Evolutionary conservation across 129 eudicot genomes (phyloP).

Genomic region (Saussurea involucrata): DNA sequence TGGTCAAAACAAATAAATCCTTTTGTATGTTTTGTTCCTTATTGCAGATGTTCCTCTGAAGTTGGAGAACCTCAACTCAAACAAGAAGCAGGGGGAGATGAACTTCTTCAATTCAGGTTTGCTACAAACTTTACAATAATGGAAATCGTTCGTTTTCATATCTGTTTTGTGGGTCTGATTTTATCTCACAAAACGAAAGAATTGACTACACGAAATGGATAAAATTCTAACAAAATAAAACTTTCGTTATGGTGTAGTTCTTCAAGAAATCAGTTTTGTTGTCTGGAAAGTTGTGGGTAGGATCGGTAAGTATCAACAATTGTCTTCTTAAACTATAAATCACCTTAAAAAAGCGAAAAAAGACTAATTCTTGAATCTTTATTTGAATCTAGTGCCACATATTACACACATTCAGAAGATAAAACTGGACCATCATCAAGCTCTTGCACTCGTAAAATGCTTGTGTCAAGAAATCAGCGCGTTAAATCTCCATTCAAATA

Average conservation of each 20-base stretch:
- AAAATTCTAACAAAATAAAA: neutral
- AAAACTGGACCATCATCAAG: conserved; percentile 34
- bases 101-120: conserved; percentile 33
- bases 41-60: conserved; percentile 31
- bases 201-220: neutral
- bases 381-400: conserved; percentile 31
- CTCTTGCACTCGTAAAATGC: conserved; percentile 32
- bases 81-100: conserved; percentile 17
- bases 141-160: neutral
- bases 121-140: neutral
- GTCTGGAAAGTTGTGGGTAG: conserved; percentile 22
- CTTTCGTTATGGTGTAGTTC: conserved; percentile 4
- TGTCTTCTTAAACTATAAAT: neutral
- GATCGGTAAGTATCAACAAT: conserved; percentile 11
- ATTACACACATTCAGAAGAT: conserved; percentile 28
- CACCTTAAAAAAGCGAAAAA: neutral
- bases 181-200: neutral
- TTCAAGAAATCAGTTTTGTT: conserved; percentile 3
- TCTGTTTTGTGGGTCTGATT: conserved; percentile 3
- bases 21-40: conserved; percentile 5
- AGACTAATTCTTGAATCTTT: conserved; percentile 13
- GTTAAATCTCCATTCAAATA: conserved; percentile 27
- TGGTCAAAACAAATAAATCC: neutral
- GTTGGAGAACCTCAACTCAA: conserved; percentile 17
- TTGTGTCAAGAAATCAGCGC: conserved; percentile 30